Percentiles rank a stretch among this genome's conserved stretches.
These are phyloP conservation scores for Bothriochloa decipiens DNA, from an alignment of 176 grass and related monocot genomes.

Conservation along the genomic window DNA sequence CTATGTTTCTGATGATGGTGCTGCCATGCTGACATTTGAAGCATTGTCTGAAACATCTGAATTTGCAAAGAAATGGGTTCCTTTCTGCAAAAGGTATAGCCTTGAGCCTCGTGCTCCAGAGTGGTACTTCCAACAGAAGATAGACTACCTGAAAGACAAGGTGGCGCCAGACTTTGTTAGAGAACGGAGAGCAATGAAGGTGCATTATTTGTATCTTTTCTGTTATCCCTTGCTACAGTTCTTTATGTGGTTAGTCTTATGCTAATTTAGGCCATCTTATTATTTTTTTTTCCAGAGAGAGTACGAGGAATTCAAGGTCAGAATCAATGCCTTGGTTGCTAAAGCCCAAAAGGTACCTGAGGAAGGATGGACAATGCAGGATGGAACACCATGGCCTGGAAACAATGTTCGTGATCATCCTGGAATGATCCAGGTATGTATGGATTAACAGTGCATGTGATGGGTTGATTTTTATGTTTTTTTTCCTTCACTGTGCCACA, in stretches of 20 bases:
- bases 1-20: slow-evolving; percentile 98
- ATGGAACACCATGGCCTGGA: slow-evolving; percentile 74
- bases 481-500: no score
- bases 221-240: slow-evolving; percentile 21
- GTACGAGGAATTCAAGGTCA: slow-evolving; percentile 90
- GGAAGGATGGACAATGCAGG: slow-evolving; percentile 98
- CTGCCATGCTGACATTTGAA: slow-evolving; percentile 94
- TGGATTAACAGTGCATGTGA: no score
- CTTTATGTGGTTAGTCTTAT: slow-evolving; percentile 12
- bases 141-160: slow-evolving; percentile 96
- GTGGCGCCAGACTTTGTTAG: no score
- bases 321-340: slow-evolving; percentile 91
- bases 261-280: slow-evolving; percentile 22
- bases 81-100: slow-evolving; percentile 82
- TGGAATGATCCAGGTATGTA: no score
- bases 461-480: not conserved
- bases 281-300: no score
- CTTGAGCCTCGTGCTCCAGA: slow-evolving; percentile 87
- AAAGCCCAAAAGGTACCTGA: slow-evolving; percentile 89
- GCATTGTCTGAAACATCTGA: no score
- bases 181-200: no score
- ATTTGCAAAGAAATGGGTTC: slow-evolving; percentile 98
- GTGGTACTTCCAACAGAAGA: slow-evolving; percentile 88
- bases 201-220: no score
- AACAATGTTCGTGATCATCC: no score